Conservation (phyloP, 2,329 filamentous ascomycete species). For the Trichophyton mentagrophytes region DNA sequence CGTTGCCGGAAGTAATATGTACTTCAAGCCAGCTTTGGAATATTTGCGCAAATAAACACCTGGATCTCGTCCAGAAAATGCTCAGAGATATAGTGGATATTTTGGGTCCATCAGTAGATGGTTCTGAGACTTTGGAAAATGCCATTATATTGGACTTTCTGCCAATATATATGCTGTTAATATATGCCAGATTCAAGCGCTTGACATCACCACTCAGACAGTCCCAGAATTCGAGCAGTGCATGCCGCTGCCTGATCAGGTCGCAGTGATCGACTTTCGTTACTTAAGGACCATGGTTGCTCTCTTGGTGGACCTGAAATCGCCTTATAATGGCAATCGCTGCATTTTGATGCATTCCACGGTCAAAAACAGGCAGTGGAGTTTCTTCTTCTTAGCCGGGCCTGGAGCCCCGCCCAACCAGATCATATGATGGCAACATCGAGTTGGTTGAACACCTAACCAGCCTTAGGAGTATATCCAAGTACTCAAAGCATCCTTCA, state of each 20-base stretch:
- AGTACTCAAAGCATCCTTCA: not conserved
- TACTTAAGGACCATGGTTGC: not conserved
- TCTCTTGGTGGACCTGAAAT: not conserved
- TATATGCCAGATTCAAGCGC: not conserved
- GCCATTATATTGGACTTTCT: not conserved
- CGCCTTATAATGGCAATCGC: not conserved
- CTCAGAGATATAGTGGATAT: not conserved
- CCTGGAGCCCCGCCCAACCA: not conserved
- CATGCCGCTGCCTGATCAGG: conserved; percentile 1
- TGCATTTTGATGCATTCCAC: conserved; percentile 4
- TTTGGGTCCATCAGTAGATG: not conserved
- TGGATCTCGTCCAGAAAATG: conserved; percentile 1
- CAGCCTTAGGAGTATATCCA: not conserved
- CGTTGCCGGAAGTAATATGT: not conserved
- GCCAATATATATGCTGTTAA: not conserved
- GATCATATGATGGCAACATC: not conserved
- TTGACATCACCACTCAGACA: too few species aligned
- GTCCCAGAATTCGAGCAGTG: not conserved
- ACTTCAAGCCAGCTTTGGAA: not conserved
- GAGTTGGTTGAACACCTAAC: conserved; percentile 1
- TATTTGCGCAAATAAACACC: not conserved
- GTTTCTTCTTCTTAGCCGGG: not conserved
- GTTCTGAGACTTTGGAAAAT: not conserved
- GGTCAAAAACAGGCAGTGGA: conserved; percentile 3
- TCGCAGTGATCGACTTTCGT: not conserved